Evolutionary conservation across 345 rosid genomes (phyloP), one percentile per base, ranked within the genome.

Genomic region (Aegle marmelos): DNA sequence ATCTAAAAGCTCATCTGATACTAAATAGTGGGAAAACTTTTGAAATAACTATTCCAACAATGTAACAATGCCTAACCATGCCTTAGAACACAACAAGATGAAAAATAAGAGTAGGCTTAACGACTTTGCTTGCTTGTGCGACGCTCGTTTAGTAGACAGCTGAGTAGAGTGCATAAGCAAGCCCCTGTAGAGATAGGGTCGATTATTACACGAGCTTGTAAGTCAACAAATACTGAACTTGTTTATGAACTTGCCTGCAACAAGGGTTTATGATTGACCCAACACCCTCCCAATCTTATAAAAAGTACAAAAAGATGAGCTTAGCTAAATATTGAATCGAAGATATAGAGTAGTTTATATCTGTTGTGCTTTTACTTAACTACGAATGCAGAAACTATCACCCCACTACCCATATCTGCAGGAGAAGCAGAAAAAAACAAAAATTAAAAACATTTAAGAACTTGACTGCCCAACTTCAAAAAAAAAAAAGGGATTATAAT

Each of bases 111-210:
- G 11, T 8, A 57, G 61, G 13, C 61, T 57, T 24, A 21, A 25
- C 1, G 31, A 33, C 58, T 69, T 69, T 28, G 22, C 17, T 68
- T n/a, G 10, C 11, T 69, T 4, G 21, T 58, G 41, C 73, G 41
- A 69, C 22, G 63, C 75, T 72, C 17, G 25, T 72, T 72, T 72
- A 60, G 33, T 14, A 36, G 57, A 45, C 14, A 41, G 45, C 7
- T 5, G 58, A 25, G 70, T 75, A 31, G 24, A 75, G 58, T 61
- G 78, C 78, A 75, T 75, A 75, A 75, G 37, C 68, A 75, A 75
- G 37, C 68, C 59, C 34, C 37, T 75, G 19, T 75, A 75, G 76
- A 73, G 67, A 73, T 56, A 73, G 50, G 50, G 66, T 7, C 3
- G 48, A 56, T 66, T 9, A 24, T 58, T 69, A n/a, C 58, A 9